phyloP scores from a whole-genome alignment of 331 rosid genomes.

The Spiraea crenata region DNA sequence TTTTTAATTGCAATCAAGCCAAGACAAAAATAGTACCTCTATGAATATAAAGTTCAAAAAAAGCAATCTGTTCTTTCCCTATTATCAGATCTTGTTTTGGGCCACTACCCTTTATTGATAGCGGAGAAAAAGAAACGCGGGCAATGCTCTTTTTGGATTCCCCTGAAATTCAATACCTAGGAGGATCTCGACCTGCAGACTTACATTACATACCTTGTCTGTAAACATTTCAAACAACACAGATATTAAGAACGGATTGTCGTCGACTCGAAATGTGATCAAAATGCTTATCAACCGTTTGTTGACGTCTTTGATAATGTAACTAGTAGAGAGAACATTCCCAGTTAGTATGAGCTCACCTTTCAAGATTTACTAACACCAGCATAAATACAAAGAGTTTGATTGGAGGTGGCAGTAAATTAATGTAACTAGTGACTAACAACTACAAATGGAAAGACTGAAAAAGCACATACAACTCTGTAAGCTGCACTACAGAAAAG shows the following conservation, averaged over 20 bases:
- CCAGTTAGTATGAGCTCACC: conserved; percentile 6
- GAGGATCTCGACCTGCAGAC: too few relatives aligned
- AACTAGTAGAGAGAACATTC: neutral
- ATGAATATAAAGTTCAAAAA: neutral
- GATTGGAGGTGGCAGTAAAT: neutral
- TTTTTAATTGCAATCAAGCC: too few relatives aligned
- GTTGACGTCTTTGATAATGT: neutral
- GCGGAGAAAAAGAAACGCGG: conserved; percentile 1
- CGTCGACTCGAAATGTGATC: too few relatives aligned
- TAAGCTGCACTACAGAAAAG: conserved; percentile 10
- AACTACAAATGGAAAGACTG: neutral
- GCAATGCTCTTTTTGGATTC: neutral
- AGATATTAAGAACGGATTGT: too few relatives aligned
- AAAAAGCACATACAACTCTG: neutral
- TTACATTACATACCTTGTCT: too few relatives aligned
- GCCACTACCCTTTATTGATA: conserved; percentile 14
- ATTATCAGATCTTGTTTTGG: neutral
- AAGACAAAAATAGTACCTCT: neutral
- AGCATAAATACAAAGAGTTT: conserved; percentile 5
- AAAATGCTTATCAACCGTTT: too few relatives aligned
- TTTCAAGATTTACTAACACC: conserved; percentile 5
- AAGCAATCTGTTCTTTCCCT: neutral
- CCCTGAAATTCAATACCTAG: neutral
- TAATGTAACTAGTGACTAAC: conserved; percentile 12
- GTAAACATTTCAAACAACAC: neutral